Base-by-base conservation (phyloP, 495 filamentous ascomycete species). In the Penicillium herquei region DNA sequence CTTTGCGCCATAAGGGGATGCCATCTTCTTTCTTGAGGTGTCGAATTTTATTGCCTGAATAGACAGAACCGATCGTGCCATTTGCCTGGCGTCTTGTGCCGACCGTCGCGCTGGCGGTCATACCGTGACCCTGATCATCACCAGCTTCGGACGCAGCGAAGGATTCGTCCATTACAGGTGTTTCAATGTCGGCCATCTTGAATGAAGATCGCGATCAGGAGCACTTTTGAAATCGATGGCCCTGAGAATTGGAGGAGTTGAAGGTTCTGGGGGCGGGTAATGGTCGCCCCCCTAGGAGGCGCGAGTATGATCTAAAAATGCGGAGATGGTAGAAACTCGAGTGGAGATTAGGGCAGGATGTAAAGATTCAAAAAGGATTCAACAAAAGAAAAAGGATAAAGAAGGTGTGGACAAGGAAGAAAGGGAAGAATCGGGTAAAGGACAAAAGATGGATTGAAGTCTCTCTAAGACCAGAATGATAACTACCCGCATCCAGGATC, bases 21-120 rank as follows among this genome's bases (percentile, higher is more conserved):
- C 94, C 94, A 70, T 98, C 94, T 49, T 96, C 92, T 68, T 98
- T 98, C 77, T 98, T 98, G 41, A 98, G 77, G 69, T 98, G 93
- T 52, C 89, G 78, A 35, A 98, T 95, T 74, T 97, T 98, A 67
- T 90, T 89, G n/a, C 92, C 92, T 13, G 89, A 87, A 61, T 87
- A 88, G 46, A 88, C 83, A 7, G 86, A 86, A 6, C 81, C 85
- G 47, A 84, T 84, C 37, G 81, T 84, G 12, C 83, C 83, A 61
- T 85, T 86, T 16, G 84, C 82, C 67, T 87, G 85, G 34, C 83
- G 83, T 61, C 85, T 73, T 31, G 82, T 86, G 52, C 82, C 83
- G 54, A 79, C 76, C 53, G 76, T 77, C 59, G 74, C 75, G 52
- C 80, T 81, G 34, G 75, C 81, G 13, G 80, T 82, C 53, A 74